phyloP scores from a whole-genome alignment of 2,329 filamentous ascomycete species.

The Rutstroemia sp. region DNA sequence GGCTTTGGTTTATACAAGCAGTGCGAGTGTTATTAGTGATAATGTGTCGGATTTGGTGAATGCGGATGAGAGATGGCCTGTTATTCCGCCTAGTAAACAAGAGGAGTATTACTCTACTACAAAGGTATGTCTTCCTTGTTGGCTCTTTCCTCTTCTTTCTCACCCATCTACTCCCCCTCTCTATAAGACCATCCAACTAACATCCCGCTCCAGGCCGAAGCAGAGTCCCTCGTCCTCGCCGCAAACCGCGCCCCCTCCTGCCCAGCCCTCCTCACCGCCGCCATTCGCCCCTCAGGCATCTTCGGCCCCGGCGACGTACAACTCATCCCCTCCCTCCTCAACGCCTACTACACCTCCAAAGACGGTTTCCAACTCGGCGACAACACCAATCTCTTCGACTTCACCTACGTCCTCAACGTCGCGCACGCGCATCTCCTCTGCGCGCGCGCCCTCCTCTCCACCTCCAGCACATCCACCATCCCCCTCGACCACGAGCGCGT shows the following conservation, averaged over 20 bases:
- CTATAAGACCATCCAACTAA: not conserved
- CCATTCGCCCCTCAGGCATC: slow-evolving; percentile 81
- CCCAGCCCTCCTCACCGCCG: slow-evolving; percentile 60
- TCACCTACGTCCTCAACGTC: slow-evolving; percentile 61
- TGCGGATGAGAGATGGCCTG: slow-evolving; percentile 76
- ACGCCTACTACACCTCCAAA: slow-evolving; percentile 59
- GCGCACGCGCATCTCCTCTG: slow-evolving; percentile 80
- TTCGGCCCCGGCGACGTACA: slow-evolving; percentile 85
- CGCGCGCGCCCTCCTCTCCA: slow-evolving; percentile 42
- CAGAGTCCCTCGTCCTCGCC: slow-evolving; percentile 71
- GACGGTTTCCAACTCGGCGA: slow-evolving; percentile 74
- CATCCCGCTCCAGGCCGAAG: slow-evolving; percentile 49
- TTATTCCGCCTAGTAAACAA: slow-evolving; percentile 63
- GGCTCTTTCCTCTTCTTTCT: not conserved
- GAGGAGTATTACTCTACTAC: slow-evolving; percentile 84
- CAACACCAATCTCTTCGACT: slow-evolving; percentile 64
- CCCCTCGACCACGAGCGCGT: slow-evolving; percentile 67
- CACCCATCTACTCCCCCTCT: not conserved
- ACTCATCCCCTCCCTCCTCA: slow-evolving; percentile 64
- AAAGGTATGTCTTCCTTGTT: slow-evolving; percentile 41
- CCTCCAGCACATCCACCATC: slow-evolving; percentile 34
- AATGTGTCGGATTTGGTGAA: slow-evolving; percentile 72
- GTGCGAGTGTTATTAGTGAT: slow-evolving; percentile 79
- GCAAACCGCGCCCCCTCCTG: slow-evolving; percentile 54
- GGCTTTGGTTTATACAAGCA: slow-evolving; percentile 85